phyloP scores from a whole-genome alignment of 805 yeast genomes.

The Myxozyma geophila region DNA sequence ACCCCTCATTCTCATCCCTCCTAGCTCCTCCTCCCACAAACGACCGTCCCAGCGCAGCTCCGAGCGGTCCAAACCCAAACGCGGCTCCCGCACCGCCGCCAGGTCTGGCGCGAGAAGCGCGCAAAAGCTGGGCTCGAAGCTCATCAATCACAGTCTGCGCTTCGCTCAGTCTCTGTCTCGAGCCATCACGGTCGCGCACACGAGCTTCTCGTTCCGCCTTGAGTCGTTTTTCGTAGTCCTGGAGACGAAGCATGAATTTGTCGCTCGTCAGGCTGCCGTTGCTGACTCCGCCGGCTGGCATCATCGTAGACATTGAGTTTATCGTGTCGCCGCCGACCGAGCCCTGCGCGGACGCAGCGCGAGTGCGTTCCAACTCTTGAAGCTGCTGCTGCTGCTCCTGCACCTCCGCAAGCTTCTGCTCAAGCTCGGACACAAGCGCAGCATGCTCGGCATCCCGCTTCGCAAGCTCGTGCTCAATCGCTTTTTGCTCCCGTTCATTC shows the following conservation, averaged over 20 bases:
- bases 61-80: constrained; percentile 3
- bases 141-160: constrained; percentile 16
- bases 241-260: constrained; percentile 35
- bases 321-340: constrained; percentile 7
- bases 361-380: constrained; percentile 5
- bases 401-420: constrained; percentile 18
- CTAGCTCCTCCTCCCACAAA: not conserved
- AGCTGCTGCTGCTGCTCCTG: constrained; percentile 13
- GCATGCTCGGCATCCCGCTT: constrained; percentile 22
- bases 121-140: not conserved
- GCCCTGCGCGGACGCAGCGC: not conserved
- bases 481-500: constrained; percentile 8
- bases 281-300: constrained; percentile 8
- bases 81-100: constrained; percentile 7
- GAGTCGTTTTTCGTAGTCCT: constrained; percentile 38
- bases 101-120: not conserved
- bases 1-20: constrained; percentile 1
- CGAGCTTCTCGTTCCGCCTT: constrained; percentile 40
- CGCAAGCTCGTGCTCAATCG: constrained; percentile 16
- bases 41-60: constrained; percentile 15
- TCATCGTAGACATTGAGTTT: constrained; percentile 19
- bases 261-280: constrained; percentile 5
- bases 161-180: constrained; percentile 36
- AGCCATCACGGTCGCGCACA: constrained; percentile 38
- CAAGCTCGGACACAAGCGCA: constrained; percentile 13